Evolutionary conservation across 805 yeast species (phyloP), one percentile per base, ranked within the genome.

Genomic region (Brettanomyces bruxellensis): DNA sequence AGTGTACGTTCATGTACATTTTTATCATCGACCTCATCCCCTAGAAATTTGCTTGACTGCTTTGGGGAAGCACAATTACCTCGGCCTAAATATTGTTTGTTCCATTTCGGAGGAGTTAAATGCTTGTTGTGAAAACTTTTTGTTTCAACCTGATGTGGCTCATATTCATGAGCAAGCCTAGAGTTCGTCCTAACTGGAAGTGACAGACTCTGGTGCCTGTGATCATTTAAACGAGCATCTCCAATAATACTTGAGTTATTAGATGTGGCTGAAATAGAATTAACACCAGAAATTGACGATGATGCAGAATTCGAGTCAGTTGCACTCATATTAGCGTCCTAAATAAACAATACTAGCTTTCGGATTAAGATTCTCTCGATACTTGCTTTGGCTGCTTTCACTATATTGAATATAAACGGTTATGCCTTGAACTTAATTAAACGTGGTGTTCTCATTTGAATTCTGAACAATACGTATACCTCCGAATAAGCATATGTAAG

Each of bases 241-340:
- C 62, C 69, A 47, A 67, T 63, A 38, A 66, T 62, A 23, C 59
- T 55, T 14, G 70, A 65, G 38, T 62, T 65, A 24, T 60, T 49
- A 0, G 66, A 61, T 23, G 57, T 55, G 37, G 52, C 64, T 34
- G 62, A 66, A n/a, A 62, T 51, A 2, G 66, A 61, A 13, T 55
- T 57, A 18, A 55, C 55, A 37, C 55, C 56, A 3, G 56, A 46
- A 7, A 50, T 38, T 39, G 59, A 61, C 11, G 45, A 42, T 9
- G 45, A 2, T 12, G 8, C 34, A 32, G 63, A 60, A 24, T 49
- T 32, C 9, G 53, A 40, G n/a, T 49, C 50, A 18, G 43, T 34
- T 38, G 43, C 54, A 34, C 59, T 52, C 62, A 61, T 62, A 41
- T 43, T 55, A 7, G 7, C 18, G 9, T 37, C 9, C 36, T n/a